These are phyloP conservation scores for Fusarium goolgardi DNA, from an alignment of 2,329 filamentous ascomycete species.

Conservation along the genomic window DNA sequence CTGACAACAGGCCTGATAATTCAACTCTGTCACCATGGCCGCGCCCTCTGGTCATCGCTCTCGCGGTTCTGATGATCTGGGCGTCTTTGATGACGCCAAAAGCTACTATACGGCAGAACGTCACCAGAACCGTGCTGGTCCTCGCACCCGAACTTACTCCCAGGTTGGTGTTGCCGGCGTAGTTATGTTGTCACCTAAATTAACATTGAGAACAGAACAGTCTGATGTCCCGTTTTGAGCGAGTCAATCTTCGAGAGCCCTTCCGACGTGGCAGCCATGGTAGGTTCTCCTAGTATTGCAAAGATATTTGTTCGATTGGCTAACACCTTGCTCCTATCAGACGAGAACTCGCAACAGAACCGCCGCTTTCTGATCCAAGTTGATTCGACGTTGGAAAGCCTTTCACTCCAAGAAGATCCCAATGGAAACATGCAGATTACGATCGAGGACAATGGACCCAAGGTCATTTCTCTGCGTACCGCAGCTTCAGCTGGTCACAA, in stretches of 20 bases:
- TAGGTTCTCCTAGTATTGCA: constrained; percentile 48
- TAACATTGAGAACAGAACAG: constrained; percentile 60
- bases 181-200: constrained; percentile 17
- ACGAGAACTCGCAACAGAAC: constrained; percentile 74
- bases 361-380: constrained; percentile 90
- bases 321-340: constrained; percentile 57
- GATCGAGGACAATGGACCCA: constrained; percentile 93
- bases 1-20: constrained; percentile 14
- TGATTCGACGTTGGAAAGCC: constrained; percentile 80
- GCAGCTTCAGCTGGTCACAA: constrained; percentile 87
- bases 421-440: constrained; percentile 97
- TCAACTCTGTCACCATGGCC: constrained; percentile 43
- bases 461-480: constrained; percentile 87
- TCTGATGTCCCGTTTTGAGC: constrained; percentile 64
- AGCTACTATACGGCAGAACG: constrained; percentile 70
- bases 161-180: constrained; percentile 55
- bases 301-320: not conserved
- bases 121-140: constrained; percentile 62
- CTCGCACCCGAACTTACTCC: constrained; percentile 67
- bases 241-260: constrained; percentile 63
- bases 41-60: constrained; percentile 46
- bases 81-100: constrained; percentile 67
- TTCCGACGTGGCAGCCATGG: constrained; percentile 70
- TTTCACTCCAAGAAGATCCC: constrained; percentile 89
- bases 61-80: constrained; percentile 59